A percentile compares a stretch with the other conserved stretches of the same genome.
phyloP scores from a whole-genome alignment of 805 yeast species.

The Candida tibetensis region DNA sequence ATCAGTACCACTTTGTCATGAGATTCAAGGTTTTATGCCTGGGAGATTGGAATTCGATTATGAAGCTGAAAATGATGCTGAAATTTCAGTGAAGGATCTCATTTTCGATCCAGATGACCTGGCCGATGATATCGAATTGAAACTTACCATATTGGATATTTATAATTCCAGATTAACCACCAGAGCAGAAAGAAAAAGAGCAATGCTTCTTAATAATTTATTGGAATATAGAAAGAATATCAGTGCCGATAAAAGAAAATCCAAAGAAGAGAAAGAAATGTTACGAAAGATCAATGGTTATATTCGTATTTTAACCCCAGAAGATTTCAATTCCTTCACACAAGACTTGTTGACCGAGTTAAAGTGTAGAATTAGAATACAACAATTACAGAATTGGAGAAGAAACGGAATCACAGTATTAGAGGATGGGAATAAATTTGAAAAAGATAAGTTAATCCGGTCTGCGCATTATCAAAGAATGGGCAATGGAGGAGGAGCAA shows the following conservation, averaged over 20 bases:
- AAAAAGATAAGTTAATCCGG: slow-evolving; percentile 78
- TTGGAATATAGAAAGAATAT: slow-evolving; percentile 83
- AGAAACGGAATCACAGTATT: slow-evolving; percentile 80
- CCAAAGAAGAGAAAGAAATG: slow-evolving; percentile 87
- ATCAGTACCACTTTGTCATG: slow-evolving; percentile 94
- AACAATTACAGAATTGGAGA: slow-evolving; percentile 92
- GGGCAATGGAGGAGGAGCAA: slow-evolving; percentile 37
- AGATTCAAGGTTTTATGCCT: slow-evolving; percentile 97
- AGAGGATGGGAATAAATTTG: slow-evolving; percentile 82
- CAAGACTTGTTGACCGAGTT: slow-evolving; percentile 75
- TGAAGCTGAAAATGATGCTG: slow-evolving; percentile 97
- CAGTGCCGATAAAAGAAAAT: slow-evolving; percentile 76
- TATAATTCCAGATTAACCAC: slow-evolving; percentile 86
- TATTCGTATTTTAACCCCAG: slow-evolving; percentile 74
- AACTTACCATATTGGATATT: slow-evolving; percentile 81
- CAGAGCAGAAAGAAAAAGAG: slow-evolving; percentile 89
- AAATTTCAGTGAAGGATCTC: slow-evolving; percentile 90
- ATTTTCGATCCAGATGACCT: slow-evolving; percentile 91
- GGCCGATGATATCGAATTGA: slow-evolving; percentile 83
- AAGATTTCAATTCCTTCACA: slow-evolving; percentile 74
- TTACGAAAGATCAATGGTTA: slow-evolving; percentile 73
- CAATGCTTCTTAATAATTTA: slow-evolving; percentile 69
- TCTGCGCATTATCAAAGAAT: slow-evolving; percentile 59
- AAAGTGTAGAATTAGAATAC: slow-evolving; percentile 74
- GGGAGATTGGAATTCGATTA: slow-evolving; percentile 96